Conservation (phyloP, 2,329 filamentous ascomycete genomes). For the Mollisia scopiformis region DNA sequence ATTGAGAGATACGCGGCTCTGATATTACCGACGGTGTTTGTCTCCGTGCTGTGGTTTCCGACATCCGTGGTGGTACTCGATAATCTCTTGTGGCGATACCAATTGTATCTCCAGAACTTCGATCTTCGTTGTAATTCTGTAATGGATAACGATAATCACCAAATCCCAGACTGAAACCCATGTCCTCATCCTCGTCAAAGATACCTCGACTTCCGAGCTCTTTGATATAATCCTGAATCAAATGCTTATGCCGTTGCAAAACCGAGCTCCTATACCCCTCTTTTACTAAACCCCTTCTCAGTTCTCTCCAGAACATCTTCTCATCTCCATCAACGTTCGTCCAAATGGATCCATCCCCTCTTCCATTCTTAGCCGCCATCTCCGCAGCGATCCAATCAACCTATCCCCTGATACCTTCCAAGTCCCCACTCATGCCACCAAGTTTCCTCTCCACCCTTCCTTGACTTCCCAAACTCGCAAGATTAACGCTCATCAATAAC, state of each 20-base stretch:
- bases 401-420: conserved; percentile 5
- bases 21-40: too few relatives aligned
- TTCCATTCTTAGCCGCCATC: background rate
- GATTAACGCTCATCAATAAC: conserved; percentile 15
- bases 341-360: conserved; percentile 14
- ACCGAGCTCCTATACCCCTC: conserved; percentile 58
- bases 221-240: conserved; percentile 24
- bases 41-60: too few relatives aligned
- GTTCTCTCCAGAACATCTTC: conserved; percentile 56
- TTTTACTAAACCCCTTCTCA: conserved; percentile 54
- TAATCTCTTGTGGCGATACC: too few relatives aligned
- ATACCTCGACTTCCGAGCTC: conserved; percentile 21
- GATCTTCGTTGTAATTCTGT: too few relatives aligned
- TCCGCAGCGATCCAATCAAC: conserved; percentile 9
- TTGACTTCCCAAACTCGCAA: conserved; percentile 15
- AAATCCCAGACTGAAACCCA: too few relatives aligned
- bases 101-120: too few relatives aligned
- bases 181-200: conserved; percentile 2
- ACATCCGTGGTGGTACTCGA: too few relatives aligned
- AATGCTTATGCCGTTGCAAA: conserved; percentile 54
- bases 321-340: conserved; percentile 41
- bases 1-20: too few relatives aligned
- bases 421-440: background rate
- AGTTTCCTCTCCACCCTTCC: conserved; percentile 14
- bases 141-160: too few relatives aligned